Conservation (phyloP, 1,139 yeast species). For the Debaryomyces singareniensis region DNA sequence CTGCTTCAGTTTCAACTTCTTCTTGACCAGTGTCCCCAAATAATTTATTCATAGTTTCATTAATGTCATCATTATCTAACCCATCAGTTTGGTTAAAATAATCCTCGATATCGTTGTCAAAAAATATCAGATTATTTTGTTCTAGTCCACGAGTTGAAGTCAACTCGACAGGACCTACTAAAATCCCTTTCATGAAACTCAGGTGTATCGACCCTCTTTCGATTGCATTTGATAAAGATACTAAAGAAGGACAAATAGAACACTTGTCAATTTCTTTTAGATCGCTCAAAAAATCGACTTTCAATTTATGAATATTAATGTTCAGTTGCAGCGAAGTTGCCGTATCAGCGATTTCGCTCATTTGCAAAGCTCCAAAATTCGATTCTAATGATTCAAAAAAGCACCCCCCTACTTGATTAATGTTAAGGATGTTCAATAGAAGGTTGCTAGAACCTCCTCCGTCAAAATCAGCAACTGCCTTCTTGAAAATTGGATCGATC, state of each 20-base stretch:
- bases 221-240: conserved; percentile 41
- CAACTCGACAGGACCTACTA: too few relatives aligned
- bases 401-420: conserved; percentile 52
- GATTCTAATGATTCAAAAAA: conserved; percentile 44
- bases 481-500: conserved; percentile 83
- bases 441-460: conserved; percentile 92
- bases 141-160: too few relatives aligned
- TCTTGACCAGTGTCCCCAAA: background rate
- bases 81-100: conserved; percentile 7
- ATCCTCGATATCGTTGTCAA: conserved; percentile 11
- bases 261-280: conserved; percentile 29
- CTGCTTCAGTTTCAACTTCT: conserved; percentile 6
- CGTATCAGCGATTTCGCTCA: conserved; percentile 9
- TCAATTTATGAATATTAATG: conserved; percentile 8
- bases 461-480: conserved; percentile 85
- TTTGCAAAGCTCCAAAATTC: conserved; percentile 2
- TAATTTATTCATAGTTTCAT: background rate
- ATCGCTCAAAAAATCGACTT: conserved; percentile 19
- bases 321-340: conserved; percentile 4
- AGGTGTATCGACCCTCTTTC: conserved; percentile 17
- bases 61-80: background rate
- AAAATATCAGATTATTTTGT: conserved; percentile 15
- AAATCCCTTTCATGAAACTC: conserved; percentile 29
- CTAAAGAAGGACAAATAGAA: conserved; percentile 59
- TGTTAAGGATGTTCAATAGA: conserved; percentile 60